phyloP scores from a whole-genome alignment of 208 protist species.

The Vickermania spadyakhi region DNA sequence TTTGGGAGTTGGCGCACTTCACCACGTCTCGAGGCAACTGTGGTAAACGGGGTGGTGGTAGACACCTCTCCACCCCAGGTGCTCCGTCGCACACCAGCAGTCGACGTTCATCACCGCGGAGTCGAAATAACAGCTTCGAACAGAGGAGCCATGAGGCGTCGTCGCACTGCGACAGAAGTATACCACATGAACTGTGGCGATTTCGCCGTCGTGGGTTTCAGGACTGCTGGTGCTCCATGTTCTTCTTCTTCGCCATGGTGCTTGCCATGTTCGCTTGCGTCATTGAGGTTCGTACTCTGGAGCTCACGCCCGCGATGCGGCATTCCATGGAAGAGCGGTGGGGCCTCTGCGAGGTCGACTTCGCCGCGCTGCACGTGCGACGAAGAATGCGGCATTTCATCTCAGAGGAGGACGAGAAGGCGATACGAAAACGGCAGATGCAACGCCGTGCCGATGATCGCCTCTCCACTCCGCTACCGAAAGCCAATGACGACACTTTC shows the following conservation, averaged over 20 bases:
- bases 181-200: constrained; percentile 1
- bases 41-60: no score
- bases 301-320: neutral
- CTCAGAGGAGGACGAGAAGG: neutral
- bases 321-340: neutral
- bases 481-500: neutral
- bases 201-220: constrained; percentile 5
- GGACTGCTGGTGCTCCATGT: neutral
- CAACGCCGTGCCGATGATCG: neutral
- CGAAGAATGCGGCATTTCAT: neutral
- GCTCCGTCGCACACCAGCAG: no score
- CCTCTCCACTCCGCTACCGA: no score
- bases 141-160: no score
- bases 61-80: no score
- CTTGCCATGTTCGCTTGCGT: neutral
- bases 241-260: neutral
- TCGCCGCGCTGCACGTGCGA: neutral
- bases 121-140: no score
- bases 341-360: neutral
- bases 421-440: neutral
- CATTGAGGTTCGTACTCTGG: neutral
- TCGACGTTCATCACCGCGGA: no score
- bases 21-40: no score
- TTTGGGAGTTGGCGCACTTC: no score
- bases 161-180: no score